Evolutionary conservation across 2,329 filamentous ascomycete species (phyloP).

Genomic region (Zymoseptoria passerinii): DNA sequence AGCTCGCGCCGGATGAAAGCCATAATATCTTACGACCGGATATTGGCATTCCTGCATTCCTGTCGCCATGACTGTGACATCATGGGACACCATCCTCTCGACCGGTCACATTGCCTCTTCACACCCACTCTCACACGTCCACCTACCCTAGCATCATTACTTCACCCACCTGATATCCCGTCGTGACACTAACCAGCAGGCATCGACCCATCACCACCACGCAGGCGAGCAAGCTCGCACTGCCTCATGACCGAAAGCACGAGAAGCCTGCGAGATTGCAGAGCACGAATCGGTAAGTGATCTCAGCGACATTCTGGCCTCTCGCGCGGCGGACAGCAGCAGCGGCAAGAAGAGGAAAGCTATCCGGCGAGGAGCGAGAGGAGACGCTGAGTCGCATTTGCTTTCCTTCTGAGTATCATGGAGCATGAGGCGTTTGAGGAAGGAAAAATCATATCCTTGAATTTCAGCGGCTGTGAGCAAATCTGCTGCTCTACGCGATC

Average conservation of each 20-base stretch:
- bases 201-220: neutral
- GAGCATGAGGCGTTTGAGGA: neutral
- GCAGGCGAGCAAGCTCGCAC: neutral
- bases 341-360: neutral
- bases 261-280: neutral
- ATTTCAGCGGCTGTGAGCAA: neutral
- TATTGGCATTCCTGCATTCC: neutral
- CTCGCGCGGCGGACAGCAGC: too few species aligned
- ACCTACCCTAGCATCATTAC: neutral
- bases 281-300: neutral
- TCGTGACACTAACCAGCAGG: neutral
- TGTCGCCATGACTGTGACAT: neutral
- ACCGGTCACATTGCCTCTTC: neutral
- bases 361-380: neutral
- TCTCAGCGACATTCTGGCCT: neutral
- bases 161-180: neutral
- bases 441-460: neutral
- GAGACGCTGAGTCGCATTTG: neutral
- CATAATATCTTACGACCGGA: neutral
- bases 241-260: neutral
- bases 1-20: conserved; percentile 6
- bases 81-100: neutral
- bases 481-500: too few species aligned
- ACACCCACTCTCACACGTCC: neutral
- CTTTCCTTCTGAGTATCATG: neutral